Evolutionary conservation across 495 filamentous ascomycete genomes (phyloP).

Genomic region (Talaromyces adpressus): DNA sequence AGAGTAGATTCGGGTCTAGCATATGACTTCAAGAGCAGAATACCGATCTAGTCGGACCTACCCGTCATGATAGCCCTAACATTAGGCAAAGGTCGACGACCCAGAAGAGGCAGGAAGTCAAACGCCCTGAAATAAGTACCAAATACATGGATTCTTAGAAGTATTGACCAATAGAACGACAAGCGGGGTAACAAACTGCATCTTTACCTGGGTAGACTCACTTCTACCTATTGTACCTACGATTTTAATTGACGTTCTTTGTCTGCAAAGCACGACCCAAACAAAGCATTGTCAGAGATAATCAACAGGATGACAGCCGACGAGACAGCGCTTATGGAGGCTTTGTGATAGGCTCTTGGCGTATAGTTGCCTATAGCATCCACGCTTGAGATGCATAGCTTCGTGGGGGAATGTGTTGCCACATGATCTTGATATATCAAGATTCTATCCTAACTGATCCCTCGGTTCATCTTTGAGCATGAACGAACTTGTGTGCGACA

Average conservation of each 20-base stretch:
- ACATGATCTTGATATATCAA: background rate
- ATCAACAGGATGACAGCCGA: background rate
- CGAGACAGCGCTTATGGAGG: background rate
- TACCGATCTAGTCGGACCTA: background rate
- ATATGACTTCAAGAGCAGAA: background rate
- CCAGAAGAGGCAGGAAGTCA: background rate
- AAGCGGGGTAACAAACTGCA: background rate
- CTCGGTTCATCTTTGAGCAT: background rate
- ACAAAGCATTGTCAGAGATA: background rate
- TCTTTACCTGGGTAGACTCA: background rate
- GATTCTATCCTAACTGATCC: background rate
- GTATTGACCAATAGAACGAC: background rate
- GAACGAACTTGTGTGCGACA: background rate
- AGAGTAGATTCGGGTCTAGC: background rate
- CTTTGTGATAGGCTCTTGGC: background rate
- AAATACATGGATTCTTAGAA: too few relatives aligned
- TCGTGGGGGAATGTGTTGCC: background rate
- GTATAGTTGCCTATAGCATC: background rate
- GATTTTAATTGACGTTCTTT: background rate
- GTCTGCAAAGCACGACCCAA: background rate
- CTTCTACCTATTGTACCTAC: background rate
- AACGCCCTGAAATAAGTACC: background rate
- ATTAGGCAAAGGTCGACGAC: background rate
- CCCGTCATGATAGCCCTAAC: background rate
- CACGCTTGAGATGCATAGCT: background rate